Base-by-base conservation (phyloP, 2,329 filamentous ascomycete species). In the Rachicladosporium sp. region DNA sequence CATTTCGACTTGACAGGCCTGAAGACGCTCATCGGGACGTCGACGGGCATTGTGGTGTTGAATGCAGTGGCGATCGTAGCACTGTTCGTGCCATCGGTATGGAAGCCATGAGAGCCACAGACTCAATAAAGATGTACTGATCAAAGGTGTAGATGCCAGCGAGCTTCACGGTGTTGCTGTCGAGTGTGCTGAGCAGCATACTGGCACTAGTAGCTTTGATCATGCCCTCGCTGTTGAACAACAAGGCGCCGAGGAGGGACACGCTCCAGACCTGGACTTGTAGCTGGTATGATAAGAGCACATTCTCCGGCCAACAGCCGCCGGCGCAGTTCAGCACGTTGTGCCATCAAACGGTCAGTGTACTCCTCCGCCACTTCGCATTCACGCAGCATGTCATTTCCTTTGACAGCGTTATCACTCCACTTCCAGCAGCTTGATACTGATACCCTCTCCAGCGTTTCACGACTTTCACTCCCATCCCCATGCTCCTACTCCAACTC, bases 1-100 rank as follows among this genome's bases (percentile, higher is more conserved):
- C 67, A 69, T 49, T 69, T 69, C 46, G 59, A 69, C 32, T 58
- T 58, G 2, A 52, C 59, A 11, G 65, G 66, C 10, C 62, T 67
- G 3, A 60, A 63, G 29, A 56, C 56, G 0, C 43, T 67, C 10
- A 54, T 68, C 29, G 66, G 60, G 1, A 60, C 62, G 2, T 52
- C 49, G 4, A 54, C 55, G 0, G 54, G 59, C 1, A 55, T 65
- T 1, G 33, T 67, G 1, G 44, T 66, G 1, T 46, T 67, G n/a
- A 66, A 62, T 9, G 42, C 19, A 7, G 13, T 55, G 2, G 42
- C 65, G 2, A 56, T 60, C 4, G 51, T 56, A 27, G 59, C 61
- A 46, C 35, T 59, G 35, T 54, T 66, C 46, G 59, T 62, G n/a
- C 37, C 47, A 2, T 39, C 48, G 4, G 45, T 57, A 5, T 35